A percentile compares a stretch with the other conserved stretches of the same genome.
Conservation (phyloP, 306 rosid species). For the Vigna unguiculata region DNA sequence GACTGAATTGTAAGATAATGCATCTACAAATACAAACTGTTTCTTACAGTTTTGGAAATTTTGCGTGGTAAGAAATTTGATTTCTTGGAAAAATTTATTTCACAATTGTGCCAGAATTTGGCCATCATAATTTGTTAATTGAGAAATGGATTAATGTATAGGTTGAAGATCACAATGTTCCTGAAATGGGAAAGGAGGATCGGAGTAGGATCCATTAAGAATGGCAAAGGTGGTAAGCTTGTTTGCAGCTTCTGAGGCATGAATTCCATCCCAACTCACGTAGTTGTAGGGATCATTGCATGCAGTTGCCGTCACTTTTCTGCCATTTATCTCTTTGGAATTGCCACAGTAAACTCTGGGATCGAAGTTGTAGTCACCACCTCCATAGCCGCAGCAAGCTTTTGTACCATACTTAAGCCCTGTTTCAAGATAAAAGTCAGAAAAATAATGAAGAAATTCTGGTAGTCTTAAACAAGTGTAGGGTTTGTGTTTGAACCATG, state of each 20-base stretch:
- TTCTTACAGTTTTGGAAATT: not conserved
- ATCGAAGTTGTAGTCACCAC: slow-evolving; percentile 74
- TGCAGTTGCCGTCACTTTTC: slow-evolving; percentile 68
- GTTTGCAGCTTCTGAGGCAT: slow-evolving; percentile 90
- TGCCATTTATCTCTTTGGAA: slow-evolving; percentile 60
- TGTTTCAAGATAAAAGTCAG: slow-evolving; percentile 37
- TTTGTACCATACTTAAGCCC: slow-evolving; percentile 76
- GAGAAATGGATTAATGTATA: slow-evolving; percentile 50
- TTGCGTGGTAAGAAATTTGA: not conserved
- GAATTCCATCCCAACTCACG: slow-evolving; percentile 97
- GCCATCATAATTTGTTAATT: slow-evolving; percentile 27
- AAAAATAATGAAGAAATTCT: slow-evolving; percentile 5
- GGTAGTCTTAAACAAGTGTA: not conserved
- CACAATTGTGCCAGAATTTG: slow-evolving; percentile 4
- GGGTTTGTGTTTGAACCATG: slow-evolving; percentile 59
- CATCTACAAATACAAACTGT: not conserved
- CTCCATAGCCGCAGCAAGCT: slow-evolving; percentile 92
- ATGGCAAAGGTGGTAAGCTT: slow-evolving; percentile 73
- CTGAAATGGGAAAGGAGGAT: slow-evolving; percentile 72
- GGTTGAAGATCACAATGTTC: slow-evolving; percentile 65
- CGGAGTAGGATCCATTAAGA: slow-evolving; percentile 74
- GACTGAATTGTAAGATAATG: not conserved
- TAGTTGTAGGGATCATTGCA: slow-evolving; percentile 77
- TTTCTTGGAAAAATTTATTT: not conserved
- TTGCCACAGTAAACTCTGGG: slow-evolving; percentile 68